These are phyloP conservation scores for Tilletiopsis washingtonensis DNA, from an alignment of 1,284 basidiomycete genomes.

Conservation along the genomic window DNA sequence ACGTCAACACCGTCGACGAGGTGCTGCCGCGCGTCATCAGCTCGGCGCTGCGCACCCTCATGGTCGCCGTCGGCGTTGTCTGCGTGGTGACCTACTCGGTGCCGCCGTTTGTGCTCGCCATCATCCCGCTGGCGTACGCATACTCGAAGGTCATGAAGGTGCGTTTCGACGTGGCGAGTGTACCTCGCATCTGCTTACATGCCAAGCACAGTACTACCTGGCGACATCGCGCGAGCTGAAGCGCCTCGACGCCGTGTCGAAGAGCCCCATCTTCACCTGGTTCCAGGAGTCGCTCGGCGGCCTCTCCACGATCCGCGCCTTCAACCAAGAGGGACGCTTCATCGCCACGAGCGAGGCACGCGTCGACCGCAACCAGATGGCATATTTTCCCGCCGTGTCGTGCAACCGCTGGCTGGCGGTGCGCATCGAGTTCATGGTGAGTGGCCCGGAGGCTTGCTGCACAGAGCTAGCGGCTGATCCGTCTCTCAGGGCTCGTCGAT, in stretches of 20 bases:
- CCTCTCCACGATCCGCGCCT: conserved; percentile 70
- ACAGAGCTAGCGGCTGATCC: no score
- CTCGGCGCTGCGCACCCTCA: conserved; percentile 32
- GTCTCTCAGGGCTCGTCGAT: conserved; percentile 73
- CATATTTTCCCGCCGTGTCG: conserved; percentile 60
- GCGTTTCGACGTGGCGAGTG: no score
- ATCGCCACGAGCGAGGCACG: conserved; percentile 67
- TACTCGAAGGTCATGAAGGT: conserved; percentile 38
- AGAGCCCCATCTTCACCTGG: conserved; percentile 75
- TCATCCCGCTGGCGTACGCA: conserved; percentile 36
- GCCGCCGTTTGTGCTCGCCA: conserved; percentile 66
- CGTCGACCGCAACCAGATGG: conserved; percentile 70
- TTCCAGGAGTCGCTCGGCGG: conserved; percentile 73
- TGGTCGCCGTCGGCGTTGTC: conserved; percentile 58
- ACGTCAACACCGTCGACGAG: conserved; percentile 79
- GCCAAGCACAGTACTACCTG: conserved; percentile 68
- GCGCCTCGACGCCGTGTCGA: conserved; percentile 78
- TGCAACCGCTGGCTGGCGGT: conserved; percentile 75
- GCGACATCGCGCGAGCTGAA: conserved; percentile 84
- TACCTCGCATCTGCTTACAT: no score
- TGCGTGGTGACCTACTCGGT: conserved; percentile 61
- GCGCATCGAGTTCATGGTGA: conserved; percentile 56
- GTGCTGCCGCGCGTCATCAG: conserved; percentile 43
- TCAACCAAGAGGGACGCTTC: conserved; percentile 56
- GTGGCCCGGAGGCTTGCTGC: no score